Conservation (phyloP, 768 basidiomycete species). For the Phlebiopsis flavidoalba region DNA sequence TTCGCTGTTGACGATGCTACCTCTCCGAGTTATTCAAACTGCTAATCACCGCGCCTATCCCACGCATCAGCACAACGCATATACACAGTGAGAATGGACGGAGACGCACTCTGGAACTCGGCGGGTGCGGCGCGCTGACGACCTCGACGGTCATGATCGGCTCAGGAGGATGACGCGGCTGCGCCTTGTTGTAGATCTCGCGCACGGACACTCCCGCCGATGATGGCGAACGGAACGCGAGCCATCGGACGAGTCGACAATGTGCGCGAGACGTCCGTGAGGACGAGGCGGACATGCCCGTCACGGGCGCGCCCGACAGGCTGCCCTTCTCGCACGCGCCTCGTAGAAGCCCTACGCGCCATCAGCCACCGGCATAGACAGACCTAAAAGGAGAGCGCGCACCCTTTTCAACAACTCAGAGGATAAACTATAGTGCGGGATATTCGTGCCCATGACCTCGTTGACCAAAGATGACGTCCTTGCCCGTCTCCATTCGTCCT, state of each 20-base stretch:
- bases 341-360: constrained; percentile 84
- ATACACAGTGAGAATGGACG: constrained; percentile 14
- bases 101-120: constrained; percentile 79
- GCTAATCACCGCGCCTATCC: constrained; percentile 79
- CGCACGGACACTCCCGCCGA: constrained; percentile 91
- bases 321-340: constrained; percentile 91
- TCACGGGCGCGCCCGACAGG: constrained; percentile 82
- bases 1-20: constrained; percentile 93
- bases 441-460: constrained; percentile 85
- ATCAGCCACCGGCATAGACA: constrained; percentile 5
- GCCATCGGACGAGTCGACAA: constrained; percentile 91
- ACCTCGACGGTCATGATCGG: constrained; percentile 99
- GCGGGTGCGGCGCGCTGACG: constrained; percentile 87
- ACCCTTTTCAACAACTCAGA: constrained; percentile 88
- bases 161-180: constrained; percentile 83
- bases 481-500: constrained; percentile 69
- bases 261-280: constrained; percentile 89
- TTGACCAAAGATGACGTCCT: constrained; percentile 83
- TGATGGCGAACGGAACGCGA: constrained; percentile 75
- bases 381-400: not conserved
- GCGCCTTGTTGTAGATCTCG: constrained; percentile 75
- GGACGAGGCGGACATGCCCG: constrained; percentile 79
- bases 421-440: constrained; percentile 87
- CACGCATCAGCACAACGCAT: not conserved
- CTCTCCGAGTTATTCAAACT: constrained; percentile 88